Conservation (phyloP, 1,284 basidiomycete genomes). For the Stereum hirsutum region DNA sequence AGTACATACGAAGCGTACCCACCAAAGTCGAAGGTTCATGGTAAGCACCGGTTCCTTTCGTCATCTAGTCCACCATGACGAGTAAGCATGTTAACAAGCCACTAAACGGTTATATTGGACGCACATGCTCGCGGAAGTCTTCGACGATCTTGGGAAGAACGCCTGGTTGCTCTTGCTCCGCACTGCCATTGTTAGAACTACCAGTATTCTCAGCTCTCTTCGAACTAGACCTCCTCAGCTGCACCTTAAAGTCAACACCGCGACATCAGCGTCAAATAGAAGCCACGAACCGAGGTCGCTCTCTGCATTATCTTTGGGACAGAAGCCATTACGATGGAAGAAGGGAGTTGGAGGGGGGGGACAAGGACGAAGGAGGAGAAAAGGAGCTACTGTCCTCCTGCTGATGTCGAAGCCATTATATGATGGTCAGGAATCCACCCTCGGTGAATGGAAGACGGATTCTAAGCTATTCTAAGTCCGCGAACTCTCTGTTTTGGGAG, state of each 20-base stretch:
- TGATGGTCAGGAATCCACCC: too few relatives aligned
- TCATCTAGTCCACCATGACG: slow-evolving; percentile 33
- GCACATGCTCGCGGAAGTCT: slow-evolving; percentile 36
- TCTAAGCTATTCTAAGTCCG: too few relatives aligned
- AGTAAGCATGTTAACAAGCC: background rate
- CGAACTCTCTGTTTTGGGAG: too few relatives aligned
- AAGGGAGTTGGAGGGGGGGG: background rate
- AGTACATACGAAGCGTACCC: background rate
- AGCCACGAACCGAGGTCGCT: background rate
- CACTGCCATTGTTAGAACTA: background rate
- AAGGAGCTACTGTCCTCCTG: too few relatives aligned
- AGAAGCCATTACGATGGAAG: background rate
- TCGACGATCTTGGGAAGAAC: slow-evolving; percentile 24
- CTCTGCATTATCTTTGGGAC: background rate
- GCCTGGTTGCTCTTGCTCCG: background rate
- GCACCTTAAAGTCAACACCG: background rate
- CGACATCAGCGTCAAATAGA: background rate
- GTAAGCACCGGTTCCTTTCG: slow-evolving; percentile 28
- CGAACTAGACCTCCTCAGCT: too few relatives aligned
- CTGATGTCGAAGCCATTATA: too few relatives aligned
- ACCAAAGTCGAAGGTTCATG: slow-evolving; percentile 25
- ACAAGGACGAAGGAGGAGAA: too few relatives aligned
- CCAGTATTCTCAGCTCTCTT: too few relatives aligned
- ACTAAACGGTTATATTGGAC: slow-evolving; percentile 3
- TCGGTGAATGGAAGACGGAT: too few relatives aligned